Percentiles rank a stretch among this genome's conserved stretches.
phyloP scores from a whole-genome alignment of 2,329 filamentous ascomycete species.

The Chaetothyriales sp. region DNA sequence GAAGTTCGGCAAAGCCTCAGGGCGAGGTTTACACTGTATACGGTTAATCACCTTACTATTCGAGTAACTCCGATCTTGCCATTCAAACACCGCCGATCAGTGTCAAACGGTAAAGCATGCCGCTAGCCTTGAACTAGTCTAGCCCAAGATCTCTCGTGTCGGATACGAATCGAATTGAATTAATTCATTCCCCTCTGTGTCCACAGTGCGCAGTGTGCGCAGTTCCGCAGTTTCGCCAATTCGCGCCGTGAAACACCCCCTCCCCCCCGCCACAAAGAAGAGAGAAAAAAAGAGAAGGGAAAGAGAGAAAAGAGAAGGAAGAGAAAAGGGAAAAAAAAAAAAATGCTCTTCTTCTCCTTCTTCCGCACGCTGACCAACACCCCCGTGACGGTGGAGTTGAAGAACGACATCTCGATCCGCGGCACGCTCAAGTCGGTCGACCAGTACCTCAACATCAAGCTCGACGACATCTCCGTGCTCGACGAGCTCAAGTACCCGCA shows the following conservation, averaged over 20 bases:
- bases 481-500: slow-evolving; percentile 94
- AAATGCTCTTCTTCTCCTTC: slow-evolving; percentile 44
- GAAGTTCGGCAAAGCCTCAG: not conserved
- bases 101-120: not conserved
- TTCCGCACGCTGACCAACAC: slow-evolving; percentile 98
- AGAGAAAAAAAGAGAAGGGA: not conserved
- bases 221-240: not conserved
- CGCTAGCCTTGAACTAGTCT: not conserved
- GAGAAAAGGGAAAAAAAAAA: not conserved
- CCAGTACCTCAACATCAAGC: slow-evolving; percentile 97
- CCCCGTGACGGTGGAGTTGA: slow-evolving; percentile 94
- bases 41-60: not conserved
- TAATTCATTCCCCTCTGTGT: too few species aligned
- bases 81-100: not conserved
- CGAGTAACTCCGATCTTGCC: not conserved
- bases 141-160: not conserved
- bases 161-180: too few species aligned
- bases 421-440: slow-evolving; percentile 94
- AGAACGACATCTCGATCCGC: slow-evolving; percentile 96
- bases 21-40: not conserved
- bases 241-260: too few species aligned
- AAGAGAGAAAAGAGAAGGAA: not conserved
- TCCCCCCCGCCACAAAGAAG: too few species aligned
- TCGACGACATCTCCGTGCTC: slow-evolving; percentile 84
- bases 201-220: too few species aligned